phyloP scores from a whole-genome alignment of 495 filamentous ascomycete genomes.

The Sordaria brevicollis region DNA sequence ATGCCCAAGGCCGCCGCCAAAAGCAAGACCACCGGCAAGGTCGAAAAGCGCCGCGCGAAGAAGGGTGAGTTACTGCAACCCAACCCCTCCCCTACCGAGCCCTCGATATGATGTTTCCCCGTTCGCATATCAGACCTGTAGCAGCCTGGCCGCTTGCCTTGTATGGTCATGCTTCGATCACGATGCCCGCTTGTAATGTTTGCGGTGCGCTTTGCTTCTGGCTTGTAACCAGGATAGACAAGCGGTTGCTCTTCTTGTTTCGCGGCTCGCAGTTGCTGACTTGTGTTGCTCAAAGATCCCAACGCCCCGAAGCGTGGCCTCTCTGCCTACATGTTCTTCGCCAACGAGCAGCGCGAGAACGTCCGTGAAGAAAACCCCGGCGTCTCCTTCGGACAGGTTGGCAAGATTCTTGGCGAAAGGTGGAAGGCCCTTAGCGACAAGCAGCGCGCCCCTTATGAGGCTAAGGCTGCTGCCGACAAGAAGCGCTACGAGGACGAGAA shows the following conservation, averaged over 20 bases:
- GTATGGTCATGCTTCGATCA: constrained; percentile 53
- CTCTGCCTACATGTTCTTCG: constrained; percentile 99
- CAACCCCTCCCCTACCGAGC: not conserved
- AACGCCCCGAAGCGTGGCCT: constrained; percentile 98
- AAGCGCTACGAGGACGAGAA: constrained; percentile 98
- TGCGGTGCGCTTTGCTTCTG: constrained; percentile 4
- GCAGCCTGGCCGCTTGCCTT: constrained; percentile 53
- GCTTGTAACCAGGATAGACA: not conserved
- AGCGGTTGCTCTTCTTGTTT: not conserved
- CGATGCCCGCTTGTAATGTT: constrained; percentile 52
- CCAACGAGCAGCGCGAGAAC: constrained; percentile 96
- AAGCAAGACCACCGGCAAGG: constrained; percentile 32
- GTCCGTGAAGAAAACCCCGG: constrained; percentile 98
- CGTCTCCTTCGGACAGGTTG: constrained; percentile 95
- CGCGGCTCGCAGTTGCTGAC: not conserved
- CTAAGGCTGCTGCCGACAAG: constrained; percentile 92
- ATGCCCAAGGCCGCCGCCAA: constrained; percentile 42
- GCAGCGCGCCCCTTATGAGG: constrained; percentile 86
- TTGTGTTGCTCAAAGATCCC: constrained; percentile 54
- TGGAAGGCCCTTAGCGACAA: constrained; percentile 93
- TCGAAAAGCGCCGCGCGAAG: constrained; percentile 35
- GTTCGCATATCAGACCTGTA: constrained; percentile 1
- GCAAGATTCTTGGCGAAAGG: constrained; percentile 91
- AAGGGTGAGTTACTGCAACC: constrained; percentile 31
- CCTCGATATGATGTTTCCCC: not conserved